Evolutionary conservation across 495 filamentous ascomycete genomes (phyloP).

Genomic region (Endocarpon pusillum): DNA sequence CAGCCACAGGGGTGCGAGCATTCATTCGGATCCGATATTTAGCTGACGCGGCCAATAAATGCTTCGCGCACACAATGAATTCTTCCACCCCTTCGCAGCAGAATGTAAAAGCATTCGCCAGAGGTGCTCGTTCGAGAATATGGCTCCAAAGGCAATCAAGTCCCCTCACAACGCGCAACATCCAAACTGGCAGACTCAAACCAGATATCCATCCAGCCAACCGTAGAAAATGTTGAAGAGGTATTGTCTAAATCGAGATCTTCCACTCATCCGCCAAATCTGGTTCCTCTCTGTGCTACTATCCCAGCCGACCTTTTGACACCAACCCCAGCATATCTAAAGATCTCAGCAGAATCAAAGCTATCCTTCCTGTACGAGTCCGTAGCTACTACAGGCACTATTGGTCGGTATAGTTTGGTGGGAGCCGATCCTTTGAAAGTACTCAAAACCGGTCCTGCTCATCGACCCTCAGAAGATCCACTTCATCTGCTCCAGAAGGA

Average conservation of each 20-base stretch:
- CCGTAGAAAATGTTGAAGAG: slow-evolving; percentile 33
- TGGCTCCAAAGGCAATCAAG: too few relatives aligned
- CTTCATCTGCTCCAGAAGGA: slow-evolving; percentile 65
- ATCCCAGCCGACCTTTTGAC: slow-evolving; percentile 85
- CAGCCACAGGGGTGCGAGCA: too few relatives aligned
- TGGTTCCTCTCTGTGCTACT: slow-evolving; percentile 70
- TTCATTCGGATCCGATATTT: too few relatives aligned
- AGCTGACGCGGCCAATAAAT: too few relatives aligned
- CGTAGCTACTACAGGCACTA: slow-evolving; percentile 74
- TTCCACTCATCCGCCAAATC: slow-evolving; percentile 48
- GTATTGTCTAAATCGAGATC: slow-evolving; percentile 32
- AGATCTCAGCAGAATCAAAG: slow-evolving; percentile 49
- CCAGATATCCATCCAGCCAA: slow-evolving; percentile 31
- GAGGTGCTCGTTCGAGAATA: too few relatives aligned
- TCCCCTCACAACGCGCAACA: too few relatives aligned
- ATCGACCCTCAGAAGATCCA: slow-evolving; percentile 70
- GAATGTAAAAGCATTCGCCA: too few relatives aligned
- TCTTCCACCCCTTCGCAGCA: too few relatives aligned
- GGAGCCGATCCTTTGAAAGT: slow-evolving; percentile 77
- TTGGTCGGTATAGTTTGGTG: slow-evolving; percentile 88
- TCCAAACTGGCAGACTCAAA: too few relatives aligned
- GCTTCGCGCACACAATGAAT: too few relatives aligned
- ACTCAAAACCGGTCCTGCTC: slow-evolving; percentile 70
- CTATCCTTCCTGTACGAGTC: slow-evolving; percentile 79
- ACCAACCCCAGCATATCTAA: slow-evolving; percentile 79